Base-by-base conservation (phyloP, 2,329 filamentous ascomycete species). In the Aspergillus ruber region DNA sequence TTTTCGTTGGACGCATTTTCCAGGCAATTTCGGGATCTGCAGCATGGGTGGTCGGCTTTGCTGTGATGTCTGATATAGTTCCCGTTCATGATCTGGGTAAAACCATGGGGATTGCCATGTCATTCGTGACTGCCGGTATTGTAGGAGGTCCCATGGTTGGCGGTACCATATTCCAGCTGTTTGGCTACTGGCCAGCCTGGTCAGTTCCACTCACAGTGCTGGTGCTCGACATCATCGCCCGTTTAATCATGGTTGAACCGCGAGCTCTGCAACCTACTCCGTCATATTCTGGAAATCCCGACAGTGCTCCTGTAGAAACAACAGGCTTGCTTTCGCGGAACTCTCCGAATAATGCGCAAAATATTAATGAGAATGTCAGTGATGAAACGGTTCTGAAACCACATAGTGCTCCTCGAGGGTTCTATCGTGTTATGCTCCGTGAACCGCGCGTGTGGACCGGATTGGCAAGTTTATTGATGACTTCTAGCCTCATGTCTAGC, bases 401-500 rank as follows among this genome's bases (percentile, higher is more conserved):
- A 70, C 15, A 66, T 64, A 17, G 70, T 71, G 6, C 65, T 75
- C n/a, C 50, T 73, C 12, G 64, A 67, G 6, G 70, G 68, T 1
- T 29, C 25, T 29, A 29, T 29, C 25, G 63, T 74, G 1, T 67
- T 69, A 59, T 70, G 67, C 10, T 68, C 61, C 47, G 53, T 79
- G 25, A 29, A 10, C 25, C 25, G 25, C 25, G 25, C 10, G 25
- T 29, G 25, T 29, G 25, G 25, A 29, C 25, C 25, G 25, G 25
- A 12, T 29, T 29, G 4, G 25, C 25, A 29, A 29, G 25, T 12
- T 10, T 29, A 12, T 29, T 29, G 17, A 69, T 75, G 8, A 69
- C 77, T 54, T 72, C 74, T 0, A 68, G 74, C 23, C 62, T 80
- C n/a, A 70, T 79, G 63, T 74, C 77, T 18, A 72, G 75, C 3